phyloP scores from a whole-genome alignment of 2,329 filamentous ascomycete genomes.

The Aspergillus piperis region DNA sequence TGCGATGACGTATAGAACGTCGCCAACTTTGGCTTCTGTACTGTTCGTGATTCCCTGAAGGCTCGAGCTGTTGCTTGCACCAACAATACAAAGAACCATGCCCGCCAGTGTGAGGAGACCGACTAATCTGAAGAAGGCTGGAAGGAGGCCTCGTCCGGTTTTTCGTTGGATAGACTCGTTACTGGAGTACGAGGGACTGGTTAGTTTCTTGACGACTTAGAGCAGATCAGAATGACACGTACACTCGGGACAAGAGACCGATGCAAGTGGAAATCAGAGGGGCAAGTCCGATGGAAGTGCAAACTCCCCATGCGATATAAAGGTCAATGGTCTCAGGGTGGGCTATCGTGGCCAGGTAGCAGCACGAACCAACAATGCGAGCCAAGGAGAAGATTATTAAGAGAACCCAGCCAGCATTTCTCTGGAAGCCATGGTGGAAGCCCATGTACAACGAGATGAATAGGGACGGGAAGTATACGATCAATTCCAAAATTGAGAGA shows the following conservation, averaged over 20 bases:
- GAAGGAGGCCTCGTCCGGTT: conserved; percentile 22
- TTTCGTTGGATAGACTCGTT: conserved; percentile 27
- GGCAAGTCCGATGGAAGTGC: conserved; percentile 52
- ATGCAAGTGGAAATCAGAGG: conserved; percentile 51
- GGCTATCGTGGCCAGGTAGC: conserved; percentile 53
- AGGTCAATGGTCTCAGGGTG: conserved; percentile 38
- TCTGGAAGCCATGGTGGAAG: conserved; percentile 41
- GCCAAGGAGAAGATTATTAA: conserved; percentile 55
- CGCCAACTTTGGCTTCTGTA: conserved; percentile 44
- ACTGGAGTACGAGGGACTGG: conserved; percentile 10
- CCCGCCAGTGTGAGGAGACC: conserved; percentile 34
- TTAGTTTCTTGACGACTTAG: neutral
- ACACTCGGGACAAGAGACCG: conserved; percentile 46
- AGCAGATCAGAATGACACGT: neutral
- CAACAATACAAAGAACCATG: conserved; percentile 47
- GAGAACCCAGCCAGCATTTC: conserved; percentile 56
- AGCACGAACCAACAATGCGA: conserved; percentile 53
- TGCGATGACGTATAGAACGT: conserved; percentile 47
- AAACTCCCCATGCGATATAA: conserved; percentile 47
- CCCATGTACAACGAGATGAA: conserved; percentile 33
- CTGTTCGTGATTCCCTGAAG: conserved; percentile 40
- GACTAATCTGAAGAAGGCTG: conserved; percentile 31
- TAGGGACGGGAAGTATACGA: conserved; percentile 40
- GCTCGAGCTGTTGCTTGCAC: conserved; percentile 22
- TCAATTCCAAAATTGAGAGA: conserved; percentile 35